Evolutionary conservation across 2,329 filamentous ascomycete genomes (phyloP).

Genomic region (Emergomyces orientalis): DNA sequence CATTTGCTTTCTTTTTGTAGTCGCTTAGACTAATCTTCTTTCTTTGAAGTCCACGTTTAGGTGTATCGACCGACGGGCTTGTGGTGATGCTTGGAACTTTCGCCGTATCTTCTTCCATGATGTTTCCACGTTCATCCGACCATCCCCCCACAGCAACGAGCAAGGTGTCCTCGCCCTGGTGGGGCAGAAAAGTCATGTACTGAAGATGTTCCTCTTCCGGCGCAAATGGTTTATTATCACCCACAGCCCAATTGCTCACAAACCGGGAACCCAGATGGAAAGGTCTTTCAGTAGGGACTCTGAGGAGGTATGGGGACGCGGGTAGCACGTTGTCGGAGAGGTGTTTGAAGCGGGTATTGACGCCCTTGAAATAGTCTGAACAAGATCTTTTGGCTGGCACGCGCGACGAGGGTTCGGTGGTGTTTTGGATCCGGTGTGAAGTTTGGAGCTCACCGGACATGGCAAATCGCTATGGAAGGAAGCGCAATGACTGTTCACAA

Average conservation of each 20-base stretch:
- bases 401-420: slow-evolving; percentile 7
- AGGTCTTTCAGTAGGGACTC: slow-evolving; percentile 39
- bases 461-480: slow-evolving; percentile 10
- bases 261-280: slow-evolving; percentile 36
- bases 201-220: slow-evolving; percentile 50
- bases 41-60: slow-evolving; percentile 37
- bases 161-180: slow-evolving; percentile 46
- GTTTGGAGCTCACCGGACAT: slow-evolving; percentile 15
- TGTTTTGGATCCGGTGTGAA: slow-evolving; percentile 9
- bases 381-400: slow-evolving; percentile 14
- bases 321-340: slow-evolving; percentile 37
- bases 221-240: slow-evolving; percentile 45
- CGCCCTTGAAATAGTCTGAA: slow-evolving; percentile 14
- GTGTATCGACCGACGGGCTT: slow-evolving; percentile 31
- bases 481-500: not conserved
- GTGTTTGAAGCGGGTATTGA: slow-evolving; percentile 31
- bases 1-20: slow-evolving; percentile 49
- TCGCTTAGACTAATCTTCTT: slow-evolving; percentile 55
- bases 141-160: slow-evolving; percentile 47
- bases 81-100: slow-evolving; percentile 30
- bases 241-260: slow-evolving; percentile 40
- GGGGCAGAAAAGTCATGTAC: slow-evolving; percentile 53
- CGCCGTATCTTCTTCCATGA: slow-evolving; percentile 35
- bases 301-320: slow-evolving; percentile 38
- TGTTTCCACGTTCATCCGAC: slow-evolving; percentile 41